Evolutionary conservation across 805 yeast genomes (phyloP).

Genomic region (Myxozyma geophila): DNA sequence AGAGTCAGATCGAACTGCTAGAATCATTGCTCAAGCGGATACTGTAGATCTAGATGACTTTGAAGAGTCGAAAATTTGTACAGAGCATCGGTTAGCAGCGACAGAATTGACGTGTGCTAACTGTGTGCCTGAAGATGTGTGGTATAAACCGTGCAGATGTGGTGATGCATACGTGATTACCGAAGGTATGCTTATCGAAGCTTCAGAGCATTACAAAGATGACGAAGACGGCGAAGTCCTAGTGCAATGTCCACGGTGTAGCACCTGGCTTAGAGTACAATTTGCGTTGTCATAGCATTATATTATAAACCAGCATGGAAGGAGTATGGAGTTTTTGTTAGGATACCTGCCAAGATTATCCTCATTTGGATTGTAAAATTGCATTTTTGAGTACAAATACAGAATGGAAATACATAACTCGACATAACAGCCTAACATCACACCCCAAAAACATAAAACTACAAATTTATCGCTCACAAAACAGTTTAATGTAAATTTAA

Average conservation of each 20-base stretch:
- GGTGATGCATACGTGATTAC: conserved; percentile 59
- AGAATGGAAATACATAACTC: too few species aligned
- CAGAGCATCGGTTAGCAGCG: conserved; percentile 34
- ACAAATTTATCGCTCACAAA: too few species aligned
- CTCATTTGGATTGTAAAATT: neutral
- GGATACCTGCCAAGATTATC: neutral
- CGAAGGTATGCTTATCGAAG: conserved; percentile 64
- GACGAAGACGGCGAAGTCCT: conserved; percentile 58
- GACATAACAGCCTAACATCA: too few species aligned
- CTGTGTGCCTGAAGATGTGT: conserved; percentile 28
- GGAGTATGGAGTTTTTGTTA: conserved; percentile 3
- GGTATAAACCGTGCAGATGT: conserved; percentile 47
- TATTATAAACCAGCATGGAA: too few species aligned
- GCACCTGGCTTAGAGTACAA: conserved; percentile 80
- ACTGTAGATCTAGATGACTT: conserved; percentile 68
- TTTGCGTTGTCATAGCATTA: conserved; percentile 47
- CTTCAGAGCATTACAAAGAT: conserved; percentile 26
- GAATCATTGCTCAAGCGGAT: conserved; percentile 55
- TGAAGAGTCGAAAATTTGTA: conserved; percentile 46
- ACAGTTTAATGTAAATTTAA: too few species aligned
- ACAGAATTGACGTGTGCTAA: conserved; percentile 2
- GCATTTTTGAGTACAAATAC: too few species aligned
- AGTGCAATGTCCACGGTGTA: conserved; percentile 81
- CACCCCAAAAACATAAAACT: too few species aligned
- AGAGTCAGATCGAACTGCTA: conserved; percentile 44